phyloP scores from a whole-genome alignment of 345 rosid genomes.

The Citrus inodora region DNA sequence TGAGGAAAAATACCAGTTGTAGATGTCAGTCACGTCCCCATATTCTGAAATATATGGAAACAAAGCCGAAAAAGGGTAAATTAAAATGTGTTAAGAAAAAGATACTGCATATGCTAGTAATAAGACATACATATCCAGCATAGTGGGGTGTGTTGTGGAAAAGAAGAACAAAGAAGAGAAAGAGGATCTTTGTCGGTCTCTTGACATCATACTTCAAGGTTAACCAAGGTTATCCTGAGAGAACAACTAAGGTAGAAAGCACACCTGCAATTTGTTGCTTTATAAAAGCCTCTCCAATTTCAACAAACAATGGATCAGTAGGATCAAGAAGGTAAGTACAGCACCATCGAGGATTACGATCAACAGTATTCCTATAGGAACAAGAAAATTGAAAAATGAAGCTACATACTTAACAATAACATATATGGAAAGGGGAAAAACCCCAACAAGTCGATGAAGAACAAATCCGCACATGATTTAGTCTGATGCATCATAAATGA shows the following conservation, averaged over 20 bases:
- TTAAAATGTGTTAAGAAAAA: conserved; percentile 8
- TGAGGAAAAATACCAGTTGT: conserved; percentile 69
- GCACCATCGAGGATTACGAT: conserved; percentile 83
- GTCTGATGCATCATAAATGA: neutral
- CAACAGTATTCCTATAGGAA: conserved; percentile 82
- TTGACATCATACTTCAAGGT: neutral
- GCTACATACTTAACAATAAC: neutral
- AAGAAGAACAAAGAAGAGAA: neutral
- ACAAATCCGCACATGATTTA: neutral
- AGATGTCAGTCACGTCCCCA: conserved; percentile 93
- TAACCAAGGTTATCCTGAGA: neutral
- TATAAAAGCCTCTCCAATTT: conserved; percentile 85
- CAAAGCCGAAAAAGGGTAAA: neutral
- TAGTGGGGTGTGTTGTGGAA: too few relatives aligned
- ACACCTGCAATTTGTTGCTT: conserved; percentile 70
- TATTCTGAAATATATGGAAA: conserved; percentile 58
- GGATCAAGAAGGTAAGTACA: conserved; percentile 95
- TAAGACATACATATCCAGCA: neutral
- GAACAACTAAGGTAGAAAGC: conserved; percentile 3
- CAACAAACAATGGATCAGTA: conserved; percentile 78
- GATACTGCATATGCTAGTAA: neutral
- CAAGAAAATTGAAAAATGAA: conserved; percentile 6
- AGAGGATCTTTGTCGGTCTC: neutral
- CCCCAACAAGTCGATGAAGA: neutral
- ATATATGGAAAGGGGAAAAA: neutral